phyloP scores from a whole-genome alignment of 257 asterid species.

The Solanum stenotomum region DNA sequence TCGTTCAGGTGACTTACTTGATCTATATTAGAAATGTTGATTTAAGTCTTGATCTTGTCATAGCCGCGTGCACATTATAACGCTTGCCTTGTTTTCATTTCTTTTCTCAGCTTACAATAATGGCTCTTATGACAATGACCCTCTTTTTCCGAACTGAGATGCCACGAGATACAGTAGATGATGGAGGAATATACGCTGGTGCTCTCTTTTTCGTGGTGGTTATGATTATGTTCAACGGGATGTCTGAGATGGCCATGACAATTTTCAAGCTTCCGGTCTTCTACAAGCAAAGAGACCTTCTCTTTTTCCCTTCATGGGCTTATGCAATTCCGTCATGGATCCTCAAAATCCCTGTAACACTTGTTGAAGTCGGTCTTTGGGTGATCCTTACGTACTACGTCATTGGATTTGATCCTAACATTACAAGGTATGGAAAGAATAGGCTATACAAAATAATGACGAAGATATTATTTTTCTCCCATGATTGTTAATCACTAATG shows the following conservation, averaged over 20 bases:
- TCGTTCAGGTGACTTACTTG: conserved; percentile 31
- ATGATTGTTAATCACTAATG: background rate
- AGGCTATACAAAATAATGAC: background rate
- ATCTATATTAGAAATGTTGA: background rate
- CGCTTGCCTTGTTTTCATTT: background rate
- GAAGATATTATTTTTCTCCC: background rate
- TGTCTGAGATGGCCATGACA: conserved; percentile 56
- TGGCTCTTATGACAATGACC: conserved; percentile 27
- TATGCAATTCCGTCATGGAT: conserved; percentile 61
- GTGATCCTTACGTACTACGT: conserved; percentile 45
- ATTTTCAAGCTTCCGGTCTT: conserved; percentile 65
- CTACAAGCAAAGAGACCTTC: conserved; percentile 69
- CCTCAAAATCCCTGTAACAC: conserved; percentile 43
- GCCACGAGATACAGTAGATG: conserved; percentile 18
- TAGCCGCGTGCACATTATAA: background rate
- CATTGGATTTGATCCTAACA: conserved; percentile 58
- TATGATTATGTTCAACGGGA: conserved; percentile 50
- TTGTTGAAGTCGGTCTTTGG: conserved; percentile 47
- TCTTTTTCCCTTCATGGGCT: conserved; percentile 67
- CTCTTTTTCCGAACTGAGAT: conserved; percentile 48
- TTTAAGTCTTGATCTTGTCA: background rate
- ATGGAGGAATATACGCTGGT: conserved; percentile 40
- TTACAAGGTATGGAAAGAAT: conserved; percentile 29
- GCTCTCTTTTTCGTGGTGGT: conserved; percentile 35
- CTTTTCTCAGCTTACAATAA: conserved; percentile 27